Evolutionary conservation across 306 rosid species (phyloP).

Genomic region (Inga oerstediana): DNA sequence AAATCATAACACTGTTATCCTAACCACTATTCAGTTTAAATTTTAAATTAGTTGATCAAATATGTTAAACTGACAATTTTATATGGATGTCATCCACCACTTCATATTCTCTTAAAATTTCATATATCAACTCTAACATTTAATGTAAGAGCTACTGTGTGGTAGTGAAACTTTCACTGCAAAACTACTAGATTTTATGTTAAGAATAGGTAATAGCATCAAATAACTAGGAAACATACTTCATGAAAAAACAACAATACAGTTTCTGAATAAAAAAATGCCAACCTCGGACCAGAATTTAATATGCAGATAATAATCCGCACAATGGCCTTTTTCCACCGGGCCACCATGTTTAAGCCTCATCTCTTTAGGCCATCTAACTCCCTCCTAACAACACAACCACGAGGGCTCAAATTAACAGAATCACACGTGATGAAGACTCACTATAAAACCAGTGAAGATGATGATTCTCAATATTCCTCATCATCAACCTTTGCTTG

Average conservation of each 20-base stretch:
- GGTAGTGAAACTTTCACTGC: no score
- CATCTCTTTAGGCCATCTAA: background rate
- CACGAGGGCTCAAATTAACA: background rate
- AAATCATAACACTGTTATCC: no score
- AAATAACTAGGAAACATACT: background rate
- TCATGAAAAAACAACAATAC: background rate
- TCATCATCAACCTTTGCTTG: background rate
- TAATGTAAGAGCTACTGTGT: no score
- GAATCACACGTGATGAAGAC: background rate
- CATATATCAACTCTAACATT: no score
- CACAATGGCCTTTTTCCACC: background rate
- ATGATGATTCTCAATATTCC: constrained; percentile 32
- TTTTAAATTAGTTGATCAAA: no score
- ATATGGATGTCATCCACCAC: no score
- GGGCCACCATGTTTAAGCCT: background rate
- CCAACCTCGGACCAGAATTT: background rate
- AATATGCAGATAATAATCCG: background rate
- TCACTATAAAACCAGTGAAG: background rate
- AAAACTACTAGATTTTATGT: no score
- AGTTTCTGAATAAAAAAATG: background rate
- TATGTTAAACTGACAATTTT: no score
- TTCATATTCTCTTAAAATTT: no score
- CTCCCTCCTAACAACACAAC: constrained; percentile 2
- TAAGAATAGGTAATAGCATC: no score
- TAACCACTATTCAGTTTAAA: no score